These are phyloP conservation scores for Moelleriella libera DNA, from an alignment of 2,329 filamentous ascomycete species.

Conservation along the genomic window DNA sequence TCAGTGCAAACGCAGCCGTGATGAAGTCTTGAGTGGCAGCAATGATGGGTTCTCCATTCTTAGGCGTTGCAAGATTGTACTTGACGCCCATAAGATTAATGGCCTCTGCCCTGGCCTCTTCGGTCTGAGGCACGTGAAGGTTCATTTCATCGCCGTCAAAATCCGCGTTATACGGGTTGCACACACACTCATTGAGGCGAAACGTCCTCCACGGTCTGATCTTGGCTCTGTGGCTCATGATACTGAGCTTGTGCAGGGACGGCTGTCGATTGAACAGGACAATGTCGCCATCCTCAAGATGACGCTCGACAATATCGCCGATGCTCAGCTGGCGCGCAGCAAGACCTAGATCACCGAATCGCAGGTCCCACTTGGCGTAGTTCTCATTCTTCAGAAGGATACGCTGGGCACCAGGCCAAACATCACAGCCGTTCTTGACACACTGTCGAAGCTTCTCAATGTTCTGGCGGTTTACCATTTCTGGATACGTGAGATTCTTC, in stretches of 20 bases:
- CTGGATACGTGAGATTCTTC: constrained; percentile 90
- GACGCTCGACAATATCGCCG: constrained; percentile 85
- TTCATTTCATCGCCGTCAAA: constrained; percentile 99
- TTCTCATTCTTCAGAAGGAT: constrained; percentile 59
- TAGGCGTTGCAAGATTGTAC: constrained; percentile 87
- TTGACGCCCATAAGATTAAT: constrained; percentile 97
- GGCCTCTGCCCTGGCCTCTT: constrained; percentile 89
- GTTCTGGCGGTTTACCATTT: constrained; percentile 74
- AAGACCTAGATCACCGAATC: constrained; percentile 56
- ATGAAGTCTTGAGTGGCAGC: constrained; percentile 99
- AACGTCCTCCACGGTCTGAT: constrained; percentile 93
- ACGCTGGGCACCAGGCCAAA: constrained; percentile 80
- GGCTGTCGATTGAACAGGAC: constrained; percentile 97
- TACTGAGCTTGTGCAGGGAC: constrained; percentile 95
- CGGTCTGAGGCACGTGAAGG: constrained; percentile 90
- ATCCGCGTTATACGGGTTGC: constrained; percentile 95
- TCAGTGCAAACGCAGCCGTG: constrained; percentile 81
- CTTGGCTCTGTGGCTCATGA: constrained; percentile 89
- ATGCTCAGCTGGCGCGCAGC: constrained; percentile 62
- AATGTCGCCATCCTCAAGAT: constrained; percentile 89
- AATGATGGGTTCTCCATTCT: constrained; percentile 96
- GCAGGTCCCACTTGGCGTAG: constrained; percentile 56
- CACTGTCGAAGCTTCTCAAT: constrained; percentile 65
- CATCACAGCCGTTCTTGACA: constrained; percentile 58
- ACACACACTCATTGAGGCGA: constrained; percentile 94